Base-by-base conservation (phyloP, 352 stramenopile genomes). In the Globisporangium recalcitrans region DNA sequence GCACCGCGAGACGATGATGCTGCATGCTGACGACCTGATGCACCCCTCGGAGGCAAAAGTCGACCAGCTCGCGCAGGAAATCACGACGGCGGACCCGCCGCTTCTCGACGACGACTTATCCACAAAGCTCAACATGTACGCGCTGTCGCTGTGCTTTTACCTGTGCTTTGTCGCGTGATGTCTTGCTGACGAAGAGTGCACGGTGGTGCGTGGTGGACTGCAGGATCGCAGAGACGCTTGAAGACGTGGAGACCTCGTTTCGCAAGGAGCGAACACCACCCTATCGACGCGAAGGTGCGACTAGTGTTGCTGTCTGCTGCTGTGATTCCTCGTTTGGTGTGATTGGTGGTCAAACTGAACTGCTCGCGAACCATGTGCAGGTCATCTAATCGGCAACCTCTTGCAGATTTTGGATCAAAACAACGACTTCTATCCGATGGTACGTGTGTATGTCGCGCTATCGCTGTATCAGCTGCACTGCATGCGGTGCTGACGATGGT, bases 351-450 rank as follows among this genome's bases (percentile, higher is more conserved):
- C 29, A 55, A 32, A 47, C 1, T 34, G n/a, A 36, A 52, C 26
- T 26, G 31, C 27, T 49, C 4, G 36, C n/a, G 21, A n/a, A 38
- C 58, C 9, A 16, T 46, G 24, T 3, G 4, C 27, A 90, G 82
- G 82, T 8, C 81, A 95, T 38, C 68, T 92, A 60, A 91, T 95
- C 62, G 85, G 85, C 16, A 83, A 83, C 60, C 48, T 95, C 26
- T 66, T 93, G 42, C 82, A 84, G 22, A 70, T 87, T n/a, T 67
- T 95, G n/a, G 85, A 91, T 34, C 75, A 92, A 48, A 83, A 87
- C 40, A 81, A 90, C 46, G 83, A 93, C 10, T 95, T 95, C 44
- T 95, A 95, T 60, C 62, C 79, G 1, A 84, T 88, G 78, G 83
- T 92, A 65, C 4, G 71, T 57, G 49, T 29, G 14, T 34, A 2